Evolutionary conservation across 2,329 filamentous ascomycete species (phyloP).

Genomic region (Daldinia eschscholtzii): DNA sequence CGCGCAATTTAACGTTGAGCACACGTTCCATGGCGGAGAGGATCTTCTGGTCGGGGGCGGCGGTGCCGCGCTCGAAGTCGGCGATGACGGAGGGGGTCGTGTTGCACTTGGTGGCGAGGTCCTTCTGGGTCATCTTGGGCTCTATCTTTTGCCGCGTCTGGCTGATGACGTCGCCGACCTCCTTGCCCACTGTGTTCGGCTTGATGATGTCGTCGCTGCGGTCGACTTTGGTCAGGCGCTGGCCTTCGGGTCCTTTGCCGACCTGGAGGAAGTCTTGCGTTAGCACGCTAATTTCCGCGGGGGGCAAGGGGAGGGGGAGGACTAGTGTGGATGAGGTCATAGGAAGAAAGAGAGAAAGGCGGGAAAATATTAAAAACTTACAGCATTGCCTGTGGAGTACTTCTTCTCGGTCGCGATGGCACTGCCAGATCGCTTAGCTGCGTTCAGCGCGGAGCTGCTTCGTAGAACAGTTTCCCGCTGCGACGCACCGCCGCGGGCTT

Average conservation of each 20-base stretch:
- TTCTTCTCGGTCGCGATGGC: conserved; percentile 95
- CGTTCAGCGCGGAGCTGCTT: conserved; percentile 86
- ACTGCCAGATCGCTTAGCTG: conserved; percentile 83
- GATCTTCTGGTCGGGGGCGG: conserved; percentile 85
- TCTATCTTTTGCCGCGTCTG: conserved; percentile 82
- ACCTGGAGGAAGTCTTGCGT: no score
- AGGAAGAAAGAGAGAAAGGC: neutral
- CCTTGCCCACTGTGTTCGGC: conserved; percentile 87
- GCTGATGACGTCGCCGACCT: conserved; percentile 86
- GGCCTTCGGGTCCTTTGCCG: conserved; percentile 78
- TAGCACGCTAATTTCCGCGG: neutral
- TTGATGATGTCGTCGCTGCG: conserved; percentile 97
- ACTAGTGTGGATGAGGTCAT: conserved; percentile 9
- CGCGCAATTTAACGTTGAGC: conserved; percentile 89
- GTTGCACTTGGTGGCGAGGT: conserved; percentile 88
- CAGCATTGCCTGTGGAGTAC: conserved; percentile 78
- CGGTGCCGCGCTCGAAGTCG: conserved; percentile 86
- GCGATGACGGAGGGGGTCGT: conserved; percentile 83
- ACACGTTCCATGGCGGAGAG: conserved; percentile 82
- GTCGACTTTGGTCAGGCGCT: conserved; percentile 98
- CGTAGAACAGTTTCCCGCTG: conserved; percentile 89
- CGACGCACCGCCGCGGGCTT: conserved; percentile 74
- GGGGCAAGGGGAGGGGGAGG: no score
- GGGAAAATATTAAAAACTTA: conserved; percentile 62
- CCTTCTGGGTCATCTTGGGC: conserved; percentile 97